phyloP scores from a whole-genome alignment of 805 yeast genomes.

The Pichia rugopelliculosa region DNA sequence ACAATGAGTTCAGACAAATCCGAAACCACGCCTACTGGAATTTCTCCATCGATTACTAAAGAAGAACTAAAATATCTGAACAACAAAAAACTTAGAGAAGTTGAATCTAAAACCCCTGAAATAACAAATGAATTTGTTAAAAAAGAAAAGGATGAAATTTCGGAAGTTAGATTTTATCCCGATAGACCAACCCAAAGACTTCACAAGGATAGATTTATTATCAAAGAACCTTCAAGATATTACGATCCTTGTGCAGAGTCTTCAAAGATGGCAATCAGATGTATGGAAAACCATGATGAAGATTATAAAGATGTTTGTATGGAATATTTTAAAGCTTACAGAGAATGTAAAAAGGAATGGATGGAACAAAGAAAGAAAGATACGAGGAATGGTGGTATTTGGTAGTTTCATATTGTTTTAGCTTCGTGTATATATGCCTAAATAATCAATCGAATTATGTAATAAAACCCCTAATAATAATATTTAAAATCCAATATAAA shows the following conservation, averaged over 20 bases:
- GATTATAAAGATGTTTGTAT: conserved; percentile 57
- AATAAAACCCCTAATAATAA: background rate
- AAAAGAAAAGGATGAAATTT: conserved; percentile 33
- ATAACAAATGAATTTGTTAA: conserved; percentile 46
- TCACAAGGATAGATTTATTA: conserved; percentile 60
- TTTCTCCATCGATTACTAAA: conserved; percentile 7
- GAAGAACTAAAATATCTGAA: conserved; percentile 19
- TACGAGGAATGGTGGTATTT: conserved; percentile 23
- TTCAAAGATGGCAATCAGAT: conserved; percentile 76
- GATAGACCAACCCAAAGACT: conserved; percentile 74
- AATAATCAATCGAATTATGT: background rate
- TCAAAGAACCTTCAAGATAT: conserved; percentile 74
- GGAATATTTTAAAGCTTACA: conserved; percentile 86
- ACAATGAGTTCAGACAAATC: background rate
- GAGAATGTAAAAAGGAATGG: conserved; percentile 86
- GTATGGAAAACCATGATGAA: conserved; percentile 72
- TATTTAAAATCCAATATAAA: background rate
- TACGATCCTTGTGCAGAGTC: conserved; percentile 93
- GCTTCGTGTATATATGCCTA: background rate
- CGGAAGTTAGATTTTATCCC: conserved; percentile 65
- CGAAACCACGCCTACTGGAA: background rate
- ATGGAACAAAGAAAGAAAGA: conserved; percentile 29
- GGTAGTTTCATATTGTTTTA: conserved; percentile 15
- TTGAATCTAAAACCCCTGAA: conserved; percentile 11
- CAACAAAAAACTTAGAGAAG: conserved; percentile 22